Evolutionary conservation across 805 yeast genomes (phyloP).

Genomic region (Suhomyces sp.): DNA sequence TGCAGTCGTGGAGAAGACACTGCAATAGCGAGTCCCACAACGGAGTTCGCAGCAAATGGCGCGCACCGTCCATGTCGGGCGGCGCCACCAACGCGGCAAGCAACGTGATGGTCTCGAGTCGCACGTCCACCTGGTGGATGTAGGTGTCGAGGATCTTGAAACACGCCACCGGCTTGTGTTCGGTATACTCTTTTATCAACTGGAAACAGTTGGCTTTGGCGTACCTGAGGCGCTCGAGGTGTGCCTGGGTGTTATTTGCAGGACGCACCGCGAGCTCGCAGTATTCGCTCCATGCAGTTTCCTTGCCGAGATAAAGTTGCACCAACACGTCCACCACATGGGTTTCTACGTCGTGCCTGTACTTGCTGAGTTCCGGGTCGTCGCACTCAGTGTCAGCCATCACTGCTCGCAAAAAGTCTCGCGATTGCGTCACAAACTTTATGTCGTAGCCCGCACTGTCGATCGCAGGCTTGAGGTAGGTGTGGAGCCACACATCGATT

Average conservation of each 20-base stretch:
- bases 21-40: constrained; percentile 37
- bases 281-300: not conserved
- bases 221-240: constrained; percentile 50
- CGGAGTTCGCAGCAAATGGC: constrained; percentile 29
- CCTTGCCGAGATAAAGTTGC: constrained; percentile 9
- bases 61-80: constrained; percentile 20
- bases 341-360: constrained; percentile 19
- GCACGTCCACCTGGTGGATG: constrained; percentile 15
- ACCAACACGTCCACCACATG: constrained; percentile 24
- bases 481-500: constrained; percentile 47
- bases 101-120: constrained; percentile 34
- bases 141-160: constrained; percentile 35
- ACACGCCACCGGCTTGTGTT: constrained; percentile 32
- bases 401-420: constrained; percentile 24
- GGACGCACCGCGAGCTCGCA: constrained; percentile 11
- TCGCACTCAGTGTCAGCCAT: constrained; percentile 13
- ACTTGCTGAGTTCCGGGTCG: constrained; percentile 19
- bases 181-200: constrained; percentile 43
- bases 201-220: constrained; percentile 42
- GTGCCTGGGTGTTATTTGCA: constrained; percentile 28
- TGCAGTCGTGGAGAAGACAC: constrained; percentile 40
- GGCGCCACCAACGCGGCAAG: constrained; percentile 31
- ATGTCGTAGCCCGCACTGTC: constrained; percentile 56
- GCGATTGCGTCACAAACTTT: constrained; percentile 31
- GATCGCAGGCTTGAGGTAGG: constrained; percentile 48